Evolutionary conservation across 2,329 filamentous ascomycete genomes (phyloP).

Genomic region (Penicillium vulpinum): DNA sequence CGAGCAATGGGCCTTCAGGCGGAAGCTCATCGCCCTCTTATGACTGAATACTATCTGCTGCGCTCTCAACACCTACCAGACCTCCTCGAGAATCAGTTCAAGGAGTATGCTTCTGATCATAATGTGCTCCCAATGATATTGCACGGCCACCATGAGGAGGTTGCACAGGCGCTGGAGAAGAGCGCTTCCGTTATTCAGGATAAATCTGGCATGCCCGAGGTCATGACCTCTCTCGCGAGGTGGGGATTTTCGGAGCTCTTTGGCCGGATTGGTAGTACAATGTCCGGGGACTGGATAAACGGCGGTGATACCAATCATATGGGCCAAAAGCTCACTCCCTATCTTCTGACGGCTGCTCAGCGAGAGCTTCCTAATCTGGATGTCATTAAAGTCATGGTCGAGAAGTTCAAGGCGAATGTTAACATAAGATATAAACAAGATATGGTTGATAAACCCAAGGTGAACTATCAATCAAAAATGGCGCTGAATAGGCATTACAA

Average conservation of each 20-base stretch:
- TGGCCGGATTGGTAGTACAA: conserved; percentile 9
- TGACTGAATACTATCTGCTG: not conserved
- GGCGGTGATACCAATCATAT: not conserved
- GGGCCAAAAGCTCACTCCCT: conserved; percentile 4
- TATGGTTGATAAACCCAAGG: conserved; percentile 5
- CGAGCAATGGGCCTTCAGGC: not conserved
- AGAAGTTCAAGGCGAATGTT: conserved; percentile 18
- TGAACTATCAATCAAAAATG: conserved; percentile 13
- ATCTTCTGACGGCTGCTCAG: conserved; percentile 15
- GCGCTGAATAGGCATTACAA: conserved; percentile 5
- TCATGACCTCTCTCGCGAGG: conserved; percentile 14
- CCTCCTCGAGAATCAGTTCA: not conserved
- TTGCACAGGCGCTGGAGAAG: conserved; percentile 11
- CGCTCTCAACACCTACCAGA: conserved; percentile 3
- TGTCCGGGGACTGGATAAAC: conserved; percentile 20
- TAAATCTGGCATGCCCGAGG: not conserved
- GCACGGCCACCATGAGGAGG: conserved; percentile 5
- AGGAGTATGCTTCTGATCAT: not conserved
- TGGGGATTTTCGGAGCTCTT: conserved; percentile 22
- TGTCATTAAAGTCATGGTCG: conserved; percentile 18
- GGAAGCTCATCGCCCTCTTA: not conserved
- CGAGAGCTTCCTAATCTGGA: conserved; percentile 20
- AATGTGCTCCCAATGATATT: conserved; percentile 9
- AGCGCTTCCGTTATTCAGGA: not conserved
- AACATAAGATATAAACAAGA: conserved; percentile 12